Percentiles rank a stretch among this genome's conserved stretches.
Evolutionary conservation across 2,329 filamentous ascomycete species (phyloP).

Genomic region (Colletotrichum sp.): DNA sequence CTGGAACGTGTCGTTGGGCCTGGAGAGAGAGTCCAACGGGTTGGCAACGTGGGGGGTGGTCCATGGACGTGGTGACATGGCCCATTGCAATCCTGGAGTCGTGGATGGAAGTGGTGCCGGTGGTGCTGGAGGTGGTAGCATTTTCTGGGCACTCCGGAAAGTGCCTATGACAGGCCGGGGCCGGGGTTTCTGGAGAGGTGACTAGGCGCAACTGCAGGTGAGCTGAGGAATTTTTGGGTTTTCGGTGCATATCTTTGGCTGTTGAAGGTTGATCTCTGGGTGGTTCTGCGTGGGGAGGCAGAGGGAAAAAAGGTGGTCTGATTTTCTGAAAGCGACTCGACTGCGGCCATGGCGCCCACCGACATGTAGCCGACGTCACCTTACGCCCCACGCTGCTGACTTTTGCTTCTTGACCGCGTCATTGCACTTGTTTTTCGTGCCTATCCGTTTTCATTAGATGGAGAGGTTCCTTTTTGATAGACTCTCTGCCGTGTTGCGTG

Average conservation of each 20-base stretch:
- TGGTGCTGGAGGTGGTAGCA: not conserved
- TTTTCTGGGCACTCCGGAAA: not conserved
- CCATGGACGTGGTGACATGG: not conserved
- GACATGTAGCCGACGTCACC: conserved; percentile 13
- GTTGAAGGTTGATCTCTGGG: not conserved
- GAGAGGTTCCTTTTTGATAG: not conserved
- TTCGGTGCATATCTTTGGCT: not conserved
- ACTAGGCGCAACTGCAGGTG: not conserved
- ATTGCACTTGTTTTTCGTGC: not conserved
- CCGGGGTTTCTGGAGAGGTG: not conserved
- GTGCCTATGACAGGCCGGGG: not conserved
- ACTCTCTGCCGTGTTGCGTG: not conserved
- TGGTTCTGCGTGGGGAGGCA: conserved; percentile 1
- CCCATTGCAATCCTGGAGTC: not conserved
- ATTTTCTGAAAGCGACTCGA: conserved; percentile 10
- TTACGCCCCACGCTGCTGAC: not conserved
- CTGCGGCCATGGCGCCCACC: not conserved
- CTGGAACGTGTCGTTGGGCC: not conserved
- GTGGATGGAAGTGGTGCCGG: not conserved
- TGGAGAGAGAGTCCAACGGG: not conserved
- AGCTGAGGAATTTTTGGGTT: conserved; percentile 13
- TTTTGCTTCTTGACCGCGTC: not conserved
- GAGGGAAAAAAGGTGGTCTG: conserved; percentile 16
- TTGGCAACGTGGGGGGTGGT: conserved; percentile 11
- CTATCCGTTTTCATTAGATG: not conserved